Conservation (phyloP, 495 filamentous ascomycete species). For the Penicillium taxi region DNA sequence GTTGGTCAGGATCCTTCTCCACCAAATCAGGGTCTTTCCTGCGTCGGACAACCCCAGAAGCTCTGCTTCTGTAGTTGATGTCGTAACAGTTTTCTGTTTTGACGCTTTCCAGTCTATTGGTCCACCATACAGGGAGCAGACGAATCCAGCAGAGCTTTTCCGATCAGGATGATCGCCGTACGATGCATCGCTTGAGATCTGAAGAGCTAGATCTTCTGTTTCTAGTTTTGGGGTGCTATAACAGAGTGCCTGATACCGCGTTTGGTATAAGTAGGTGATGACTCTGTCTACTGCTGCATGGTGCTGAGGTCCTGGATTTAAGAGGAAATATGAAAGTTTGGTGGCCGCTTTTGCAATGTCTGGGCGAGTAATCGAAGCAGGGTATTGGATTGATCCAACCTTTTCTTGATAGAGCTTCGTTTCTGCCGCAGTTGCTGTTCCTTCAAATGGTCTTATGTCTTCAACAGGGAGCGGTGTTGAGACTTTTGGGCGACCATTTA, state of each 20-base stretch:
- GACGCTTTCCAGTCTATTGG: constrained; percentile 17
- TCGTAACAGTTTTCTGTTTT: constrained; percentile 18
- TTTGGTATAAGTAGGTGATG: constrained; percentile 13
- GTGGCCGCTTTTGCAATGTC: constrained; percentile 11
- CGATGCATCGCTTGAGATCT: constrained; percentile 11
- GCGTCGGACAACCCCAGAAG: constrained; percentile 9
- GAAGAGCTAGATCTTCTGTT: not conserved
- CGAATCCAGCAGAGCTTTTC: constrained; percentile 14
- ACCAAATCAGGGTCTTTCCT: constrained; percentile 5
- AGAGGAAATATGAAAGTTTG: constrained; percentile 14
- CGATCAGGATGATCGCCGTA: constrained; percentile 12
- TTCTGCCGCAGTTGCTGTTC: not conserved
- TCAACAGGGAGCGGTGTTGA: constrained; percentile 7
- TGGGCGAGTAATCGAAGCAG: constrained; percentile 13
- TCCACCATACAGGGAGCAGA: constrained; percentile 10
- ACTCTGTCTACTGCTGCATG: constrained; percentile 6
- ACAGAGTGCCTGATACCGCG: constrained; percentile 3
- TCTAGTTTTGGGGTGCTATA: too few species aligned
- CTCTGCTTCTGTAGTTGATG: constrained; percentile 5
- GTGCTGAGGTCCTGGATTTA: constrained; percentile 15
- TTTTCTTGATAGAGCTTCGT: constrained; percentile 16
- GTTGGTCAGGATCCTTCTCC: not conserved
- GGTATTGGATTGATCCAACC: constrained; percentile 21
- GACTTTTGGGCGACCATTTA: not conserved
- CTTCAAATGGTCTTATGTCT: not conserved